These are phyloP conservation scores for Tritrichomonas foetus DNA, from an alignment of 208 protist species.

Conservation along the genomic window DNA sequence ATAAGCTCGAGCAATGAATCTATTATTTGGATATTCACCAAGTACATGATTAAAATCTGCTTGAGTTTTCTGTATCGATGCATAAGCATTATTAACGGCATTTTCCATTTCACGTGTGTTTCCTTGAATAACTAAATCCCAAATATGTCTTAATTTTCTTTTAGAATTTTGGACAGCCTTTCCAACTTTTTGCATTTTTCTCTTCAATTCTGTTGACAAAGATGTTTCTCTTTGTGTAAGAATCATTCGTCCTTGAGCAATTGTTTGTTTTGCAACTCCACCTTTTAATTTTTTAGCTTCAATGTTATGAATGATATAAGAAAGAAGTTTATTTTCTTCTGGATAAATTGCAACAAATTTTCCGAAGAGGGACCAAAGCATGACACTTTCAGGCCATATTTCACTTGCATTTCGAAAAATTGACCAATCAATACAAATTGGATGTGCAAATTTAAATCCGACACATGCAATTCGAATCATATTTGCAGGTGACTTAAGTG, in stretches of 20 bases:
- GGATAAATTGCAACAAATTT: constrained; percentile 35
- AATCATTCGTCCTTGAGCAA: neutral
- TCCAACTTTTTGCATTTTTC: neutral
- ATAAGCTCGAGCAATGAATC: neutral
- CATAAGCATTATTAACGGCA: neutral
- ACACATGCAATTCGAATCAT: neutral
- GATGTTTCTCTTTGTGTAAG: neutral
- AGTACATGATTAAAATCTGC: neutral
- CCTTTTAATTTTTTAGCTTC: neutral
- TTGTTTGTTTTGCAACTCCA: neutral
- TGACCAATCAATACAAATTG: neutral
- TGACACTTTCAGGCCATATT: neutral
- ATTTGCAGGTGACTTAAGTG: no score
- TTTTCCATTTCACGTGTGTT: neutral
- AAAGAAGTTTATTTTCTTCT: neutral
- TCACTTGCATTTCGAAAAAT: neutral
- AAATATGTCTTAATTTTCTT: neutral
- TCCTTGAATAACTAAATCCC: constrained; percentile 1
- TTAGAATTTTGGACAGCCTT: neutral
- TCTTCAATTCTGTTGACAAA: constrained; percentile 9
- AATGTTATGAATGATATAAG: neutral
- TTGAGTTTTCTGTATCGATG: neutral
- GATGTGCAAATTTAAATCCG: neutral
- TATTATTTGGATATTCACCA: neutral
- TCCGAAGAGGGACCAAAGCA: neutral